A percentile compares a stretch with the other conserved stretches of the same genome.
Conservation (phyloP, 2,329 filamentous ascomycete species). For the Diaporthe sp. region DNA sequence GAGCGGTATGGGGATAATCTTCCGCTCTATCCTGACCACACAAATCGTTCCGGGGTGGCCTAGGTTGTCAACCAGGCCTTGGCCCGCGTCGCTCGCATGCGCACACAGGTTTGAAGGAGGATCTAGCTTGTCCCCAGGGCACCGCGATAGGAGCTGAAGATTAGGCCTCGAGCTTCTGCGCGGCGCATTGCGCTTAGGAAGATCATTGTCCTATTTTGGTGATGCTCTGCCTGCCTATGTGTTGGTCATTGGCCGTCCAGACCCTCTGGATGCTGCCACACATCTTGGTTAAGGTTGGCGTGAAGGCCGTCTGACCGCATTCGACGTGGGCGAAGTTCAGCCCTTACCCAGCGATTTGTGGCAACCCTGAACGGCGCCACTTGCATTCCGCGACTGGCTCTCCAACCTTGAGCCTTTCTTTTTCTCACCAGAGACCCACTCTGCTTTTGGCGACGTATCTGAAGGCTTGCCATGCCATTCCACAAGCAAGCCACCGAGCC, state of each 20-base stretch:
- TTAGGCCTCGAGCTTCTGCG: constrained; percentile 19
- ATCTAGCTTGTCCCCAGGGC: background rate
- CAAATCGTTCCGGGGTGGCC: background rate
- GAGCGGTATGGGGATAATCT: background rate
- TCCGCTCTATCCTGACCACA: constrained; percentile 8
- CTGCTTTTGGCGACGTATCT: background rate
- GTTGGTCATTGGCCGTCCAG: background rate
- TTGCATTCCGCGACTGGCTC: background rate
- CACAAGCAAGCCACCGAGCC: background rate
- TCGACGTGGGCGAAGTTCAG: background rate
- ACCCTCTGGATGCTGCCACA: constrained; percentile 5
- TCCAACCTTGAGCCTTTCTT: background rate
- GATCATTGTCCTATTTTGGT: constrained; percentile 13
- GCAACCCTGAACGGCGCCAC: background rate
- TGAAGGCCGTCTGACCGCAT: constrained; percentile 17
- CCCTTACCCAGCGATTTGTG: constrained; percentile 26
- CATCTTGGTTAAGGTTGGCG: constrained; percentile 6
- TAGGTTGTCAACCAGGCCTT: background rate
- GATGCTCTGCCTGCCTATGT: background rate
- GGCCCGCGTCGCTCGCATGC: background rate
- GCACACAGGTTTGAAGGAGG: background rate
- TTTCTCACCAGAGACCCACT: background rate
- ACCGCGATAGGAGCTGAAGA: constrained; percentile 11
- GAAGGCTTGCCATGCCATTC: background rate
- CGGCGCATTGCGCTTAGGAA: background rate